phyloP scores from a whole-genome alignment of 768 basidiomycete genomes.

The Naganishia friedmannii region DNA sequence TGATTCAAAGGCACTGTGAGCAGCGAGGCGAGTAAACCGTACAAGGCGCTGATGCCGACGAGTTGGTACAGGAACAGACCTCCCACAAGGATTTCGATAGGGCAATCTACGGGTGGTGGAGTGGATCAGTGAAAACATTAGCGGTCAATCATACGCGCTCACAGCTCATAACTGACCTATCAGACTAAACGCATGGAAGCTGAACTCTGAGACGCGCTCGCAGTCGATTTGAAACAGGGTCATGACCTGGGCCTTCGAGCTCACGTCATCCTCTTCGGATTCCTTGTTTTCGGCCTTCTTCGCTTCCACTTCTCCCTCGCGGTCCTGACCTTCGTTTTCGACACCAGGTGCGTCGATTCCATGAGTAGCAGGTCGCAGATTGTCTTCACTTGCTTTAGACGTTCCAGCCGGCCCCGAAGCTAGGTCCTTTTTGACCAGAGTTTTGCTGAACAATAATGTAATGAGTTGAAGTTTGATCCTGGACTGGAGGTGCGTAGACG shows the following conservation, averaged over 20 bases:
- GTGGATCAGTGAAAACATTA: neutral
- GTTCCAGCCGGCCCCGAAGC: constrained; percentile 55
- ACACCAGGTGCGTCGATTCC: constrained; percentile 27
- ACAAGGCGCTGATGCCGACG: constrained; percentile 59
- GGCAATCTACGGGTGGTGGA: constrained; percentile 40
- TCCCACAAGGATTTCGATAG: constrained; percentile 63
- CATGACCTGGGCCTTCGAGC: constrained; percentile 75
- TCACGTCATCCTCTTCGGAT: constrained; percentile 58
- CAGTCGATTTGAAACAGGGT: constrained; percentile 94
- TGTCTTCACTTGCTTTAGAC: neutral
- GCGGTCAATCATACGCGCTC: neutral
- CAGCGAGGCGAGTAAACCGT: constrained; percentile 63
- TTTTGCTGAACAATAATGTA: constrained; percentile 79
- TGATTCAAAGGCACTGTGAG: constrained; percentile 72
- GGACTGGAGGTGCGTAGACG: constrained; percentile 66
- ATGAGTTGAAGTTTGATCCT: constrained; percentile 73
- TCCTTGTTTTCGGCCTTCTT: constrained; percentile 55
- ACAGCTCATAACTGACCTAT: neutral
- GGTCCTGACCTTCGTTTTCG: constrained; percentile 33
- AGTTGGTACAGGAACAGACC: constrained; percentile 66
- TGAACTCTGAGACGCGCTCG: constrained; percentile 61
- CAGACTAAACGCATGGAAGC: constrained; percentile 20
- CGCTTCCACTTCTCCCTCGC: constrained; percentile 26
- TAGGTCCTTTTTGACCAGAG: constrained; percentile 76
- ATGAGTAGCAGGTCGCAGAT: neutral